Conservation (phyloP, 805 yeast species). For the Zygotorulaspora sp. region DNA sequence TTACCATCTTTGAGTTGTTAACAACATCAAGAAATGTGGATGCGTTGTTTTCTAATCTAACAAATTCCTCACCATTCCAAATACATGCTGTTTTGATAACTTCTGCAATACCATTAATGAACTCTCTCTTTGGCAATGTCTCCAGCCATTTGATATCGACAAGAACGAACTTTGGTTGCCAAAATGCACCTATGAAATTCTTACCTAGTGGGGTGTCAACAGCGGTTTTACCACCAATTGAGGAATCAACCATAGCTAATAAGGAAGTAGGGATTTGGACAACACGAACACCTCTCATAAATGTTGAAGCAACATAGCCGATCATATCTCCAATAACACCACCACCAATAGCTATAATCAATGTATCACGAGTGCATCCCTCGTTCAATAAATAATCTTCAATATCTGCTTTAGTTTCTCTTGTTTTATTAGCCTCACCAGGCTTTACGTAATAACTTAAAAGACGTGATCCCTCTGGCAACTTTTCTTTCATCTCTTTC, state of each 20-base stretch:
- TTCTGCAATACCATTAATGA: constrained; percentile 97
- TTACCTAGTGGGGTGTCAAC: constrained; percentile 95
- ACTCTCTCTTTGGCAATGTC: constrained; percentile 87
- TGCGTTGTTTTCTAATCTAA: constrained; percentile 76
- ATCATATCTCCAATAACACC: constrained; percentile 99
- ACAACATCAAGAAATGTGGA: constrained; percentile 65
- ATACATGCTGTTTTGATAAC: constrained; percentile 97
- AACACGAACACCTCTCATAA: constrained; percentile 95
- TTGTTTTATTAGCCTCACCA: constrained; percentile 85
- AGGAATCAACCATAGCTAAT: constrained; percentile 95
- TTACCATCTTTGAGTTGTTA: constrained; percentile 31
- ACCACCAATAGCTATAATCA: constrained; percentile 92
- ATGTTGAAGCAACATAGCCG: constrained; percentile 98
- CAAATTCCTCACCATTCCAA: constrained; percentile 88
- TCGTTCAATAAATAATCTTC: constrained; percentile 79
- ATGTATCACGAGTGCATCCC: constrained; percentile 95
- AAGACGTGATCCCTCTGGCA: constrained; percentile 57
- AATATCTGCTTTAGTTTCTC: constrained; percentile 85
- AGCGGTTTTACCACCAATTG: constrained; percentile 98
- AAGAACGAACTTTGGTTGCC: constrained; percentile 89
- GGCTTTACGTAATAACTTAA: constrained; percentile 77
- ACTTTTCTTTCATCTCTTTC: constrained; percentile 39
- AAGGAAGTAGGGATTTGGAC: constrained; percentile 92
- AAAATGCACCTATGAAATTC: constrained; percentile 93
- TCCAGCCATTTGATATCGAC: constrained; percentile 84